These are phyloP conservation scores for Aspergillus unguis DNA, from an alignment of 2,329 filamentous ascomycete genomes.

Conservation along the genomic window DNA sequence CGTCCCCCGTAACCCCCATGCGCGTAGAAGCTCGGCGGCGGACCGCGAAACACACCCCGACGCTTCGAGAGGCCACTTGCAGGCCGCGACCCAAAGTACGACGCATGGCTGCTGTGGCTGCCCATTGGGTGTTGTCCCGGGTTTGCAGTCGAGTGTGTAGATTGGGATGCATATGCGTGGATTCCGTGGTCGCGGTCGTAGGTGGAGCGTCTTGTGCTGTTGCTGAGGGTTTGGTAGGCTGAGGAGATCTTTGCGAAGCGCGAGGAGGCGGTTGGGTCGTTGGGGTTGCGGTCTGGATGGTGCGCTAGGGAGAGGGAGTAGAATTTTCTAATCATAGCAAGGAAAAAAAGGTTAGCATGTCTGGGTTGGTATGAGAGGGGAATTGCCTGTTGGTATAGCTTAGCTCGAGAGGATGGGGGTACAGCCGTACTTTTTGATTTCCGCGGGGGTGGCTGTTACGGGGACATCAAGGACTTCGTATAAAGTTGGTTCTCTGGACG, in stretches of 20 bases:
- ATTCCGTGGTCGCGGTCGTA: conserved; percentile 67
- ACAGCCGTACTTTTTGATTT: conserved; percentile 73
- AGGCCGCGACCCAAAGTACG: conserved; percentile 60
- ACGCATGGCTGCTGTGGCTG: conserved; percentile 53
- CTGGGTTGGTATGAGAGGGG: background rate
- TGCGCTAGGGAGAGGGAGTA: conserved; percentile 86
- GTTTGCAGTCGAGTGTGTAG: conserved; percentile 31
- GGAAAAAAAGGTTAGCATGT: background rate
- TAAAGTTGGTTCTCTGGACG: conserved; percentile 55
- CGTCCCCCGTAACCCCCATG: conserved; percentile 66
- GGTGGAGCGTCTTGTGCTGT: conserved; percentile 67
- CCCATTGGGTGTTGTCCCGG: conserved; percentile 43
- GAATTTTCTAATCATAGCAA: conserved; percentile 55
- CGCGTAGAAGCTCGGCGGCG: conserved; percentile 84
- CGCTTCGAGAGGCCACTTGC: conserved; percentile 77
- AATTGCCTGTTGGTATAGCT: background rate
- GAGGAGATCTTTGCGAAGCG: conserved; percentile 82
- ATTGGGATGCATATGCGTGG: conserved; percentile 13
- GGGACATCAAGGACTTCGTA: conserved; percentile 79
- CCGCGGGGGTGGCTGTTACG: conserved; percentile 63
- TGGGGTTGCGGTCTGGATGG: conserved; percentile 86
- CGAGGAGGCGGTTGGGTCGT: conserved; percentile 66
- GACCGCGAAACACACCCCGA: conserved; percentile 72
- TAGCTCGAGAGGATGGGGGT: background rate
- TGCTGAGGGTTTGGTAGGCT: conserved; percentile 74